These are phyloP conservation scores for Flueggea neowawraea DNA, from an alignment of 441 rosid genomes.

Conservation along the genomic window DNA sequence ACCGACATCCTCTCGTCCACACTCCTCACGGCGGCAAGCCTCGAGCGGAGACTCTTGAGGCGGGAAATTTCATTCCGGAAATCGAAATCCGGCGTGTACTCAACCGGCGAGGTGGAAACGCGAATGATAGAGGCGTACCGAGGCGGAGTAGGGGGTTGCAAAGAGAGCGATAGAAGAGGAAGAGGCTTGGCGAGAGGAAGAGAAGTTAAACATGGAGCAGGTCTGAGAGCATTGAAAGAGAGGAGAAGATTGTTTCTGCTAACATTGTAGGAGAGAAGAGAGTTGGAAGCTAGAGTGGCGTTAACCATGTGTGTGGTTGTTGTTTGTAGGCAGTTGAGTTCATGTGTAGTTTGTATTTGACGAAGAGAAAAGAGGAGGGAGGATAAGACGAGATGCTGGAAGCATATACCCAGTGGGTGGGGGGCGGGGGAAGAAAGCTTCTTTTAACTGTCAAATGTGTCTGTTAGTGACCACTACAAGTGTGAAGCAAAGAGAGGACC, in stretches of 20 bases:
- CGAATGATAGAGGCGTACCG: slow-evolving; percentile 27
- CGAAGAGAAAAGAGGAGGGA: slow-evolving; percentile 13
- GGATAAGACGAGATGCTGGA: slow-evolving; percentile 17
- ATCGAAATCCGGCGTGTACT: slow-evolving; percentile 60
- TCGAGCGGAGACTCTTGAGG: slow-evolving; percentile 51
- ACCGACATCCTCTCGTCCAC: slow-evolving; percentile 32
- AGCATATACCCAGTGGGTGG: slow-evolving; percentile 59
- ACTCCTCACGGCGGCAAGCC: slow-evolving; percentile 34
- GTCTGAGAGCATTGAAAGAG: background rate
- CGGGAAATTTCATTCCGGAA: slow-evolving; percentile 66
- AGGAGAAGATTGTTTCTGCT: background rate
- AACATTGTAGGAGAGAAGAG: too few relatives aligned
- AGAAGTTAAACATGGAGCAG: background rate
- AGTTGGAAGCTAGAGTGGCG: too few relatives aligned
- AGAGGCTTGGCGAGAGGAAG: background rate
- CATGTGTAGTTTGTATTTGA: too few relatives aligned
- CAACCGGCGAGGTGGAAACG: slow-evolving; percentile 70
- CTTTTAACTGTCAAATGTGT: background rate
- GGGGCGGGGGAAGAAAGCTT: slow-evolving; percentile 2
- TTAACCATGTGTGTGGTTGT: too few relatives aligned
- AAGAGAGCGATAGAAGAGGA: background rate
- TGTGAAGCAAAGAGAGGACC: too few relatives aligned
- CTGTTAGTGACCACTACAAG: background rate
- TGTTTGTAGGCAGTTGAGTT: too few relatives aligned
- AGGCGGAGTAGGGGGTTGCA: too few relatives aligned